Base-by-base conservation (phyloP, 345 rosid species). In the Salix purpurea region DNA sequence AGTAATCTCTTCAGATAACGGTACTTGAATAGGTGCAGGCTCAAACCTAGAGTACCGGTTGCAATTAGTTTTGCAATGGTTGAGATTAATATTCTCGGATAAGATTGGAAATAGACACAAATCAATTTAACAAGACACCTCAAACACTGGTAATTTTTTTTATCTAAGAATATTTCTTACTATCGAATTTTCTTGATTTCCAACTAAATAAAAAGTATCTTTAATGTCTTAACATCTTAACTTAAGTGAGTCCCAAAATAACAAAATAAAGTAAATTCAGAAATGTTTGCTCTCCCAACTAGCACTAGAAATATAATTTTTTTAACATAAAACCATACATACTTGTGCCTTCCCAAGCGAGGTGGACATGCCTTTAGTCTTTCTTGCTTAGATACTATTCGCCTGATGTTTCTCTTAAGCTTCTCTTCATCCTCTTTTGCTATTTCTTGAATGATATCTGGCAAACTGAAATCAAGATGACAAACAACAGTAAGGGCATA, bases 321-420 rank as follows among this genome's bases (percentile, higher is more conserved):
- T 19, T 19, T 23, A 50, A 66, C 15, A 65, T 18, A 16, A 46
- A 40, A 61, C 36, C 13, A 14, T 30, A 72, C 90, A 70, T 93
- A 90, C 99, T 88, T 96, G 92, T 92, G 92, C 88, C 90, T 93
- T 78, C 97, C 99, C 87, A 96, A 82, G 32, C 98, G 94, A 18
- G 98, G 96, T 24, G 99, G 99, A 52, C 94, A 78, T 12, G 80
- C 73, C 86, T 88, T 93, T 18, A 91, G 84, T 79, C 89, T 90
- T 73, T 96, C 98, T 77, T 92, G 83, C 84, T 90, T 91, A 2
- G 92, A 92, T 16, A 89, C 87, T 46, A 83, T 74, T 42, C 84
- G 76, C 36, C 99, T 73, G 36, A 82, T 65, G 74, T 82, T 92
- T 80, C 84, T 85, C 37, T 87, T 92, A 48, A 86, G 83, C 87